phyloP scores from a whole-genome alignment of 139 green algal genomes.

The Closterium sp. region DNA sequence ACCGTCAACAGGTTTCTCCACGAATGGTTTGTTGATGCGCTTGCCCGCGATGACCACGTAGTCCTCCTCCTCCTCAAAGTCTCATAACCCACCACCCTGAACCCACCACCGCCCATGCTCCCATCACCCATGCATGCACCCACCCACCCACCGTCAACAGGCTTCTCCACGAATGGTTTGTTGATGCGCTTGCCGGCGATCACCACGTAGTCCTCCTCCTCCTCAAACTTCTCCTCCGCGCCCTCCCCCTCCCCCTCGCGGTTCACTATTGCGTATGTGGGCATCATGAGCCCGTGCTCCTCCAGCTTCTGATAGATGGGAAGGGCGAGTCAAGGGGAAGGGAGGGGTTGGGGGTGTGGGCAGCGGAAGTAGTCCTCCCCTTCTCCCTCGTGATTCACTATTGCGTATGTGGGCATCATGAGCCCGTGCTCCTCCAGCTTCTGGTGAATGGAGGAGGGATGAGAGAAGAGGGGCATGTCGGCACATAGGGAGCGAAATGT shows the following conservation, averaged over 20 bases:
- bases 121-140: background rate
- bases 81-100: too few species aligned
- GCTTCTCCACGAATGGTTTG: conserved; percentile 99
- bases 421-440: conserved; percentile 27
- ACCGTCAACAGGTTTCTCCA: conserved; percentile 38
- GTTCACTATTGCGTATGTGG: conserved; percentile 84
- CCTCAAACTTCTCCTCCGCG: conserved; percentile 67
- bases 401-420: conserved; percentile 69
- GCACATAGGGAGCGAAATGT: too few species aligned
- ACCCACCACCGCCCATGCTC: background rate
- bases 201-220: conserved; percentile 88
- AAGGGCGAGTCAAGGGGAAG: background rate
- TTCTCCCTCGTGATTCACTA: conserved; percentile 73
- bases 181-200: conserved; percentile 72
- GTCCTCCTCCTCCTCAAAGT: conserved; percentile 88
- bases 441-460: conserved; percentile 9
- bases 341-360: too few species aligned
- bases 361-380: conserved; percentile 10
- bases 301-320: conserved; percentile 21
- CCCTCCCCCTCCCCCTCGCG: conserved; percentile 55
- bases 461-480: too few species aligned
- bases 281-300: conserved; percentile 19
- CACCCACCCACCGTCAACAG: conserved; percentile 58
- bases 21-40: conserved; percentile 91
- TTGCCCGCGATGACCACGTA: conserved; percentile 76